These are phyloP conservation scores for Sergeia podlipaevii DNA, from an alignment of 208 protist species.

Conservation along the genomic window DNA sequence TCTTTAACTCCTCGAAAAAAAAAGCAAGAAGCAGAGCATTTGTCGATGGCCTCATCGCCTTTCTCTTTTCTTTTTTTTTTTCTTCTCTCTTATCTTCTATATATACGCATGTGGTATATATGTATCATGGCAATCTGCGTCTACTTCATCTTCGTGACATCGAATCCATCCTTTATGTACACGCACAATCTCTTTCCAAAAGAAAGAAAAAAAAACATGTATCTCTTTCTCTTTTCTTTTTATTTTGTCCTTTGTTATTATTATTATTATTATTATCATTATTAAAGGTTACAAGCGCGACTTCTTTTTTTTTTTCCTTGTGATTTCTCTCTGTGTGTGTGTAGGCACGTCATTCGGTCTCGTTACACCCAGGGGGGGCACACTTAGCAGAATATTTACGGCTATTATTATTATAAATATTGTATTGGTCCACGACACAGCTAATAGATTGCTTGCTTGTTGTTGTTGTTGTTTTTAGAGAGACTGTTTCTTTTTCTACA, in stretches of 20 bases:
- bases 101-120: neutral
- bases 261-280: slow-evolving; percentile 1
- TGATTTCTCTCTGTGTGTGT: neutral
- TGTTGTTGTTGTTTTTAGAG: too few species aligned
- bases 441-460: too few species aligned
- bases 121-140: neutral
- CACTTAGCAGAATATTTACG: too few species aligned
- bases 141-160: neutral
- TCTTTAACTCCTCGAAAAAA: too few species aligned
- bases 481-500: too few species aligned
- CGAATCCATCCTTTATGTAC: too few species aligned
- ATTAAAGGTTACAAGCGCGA: neutral
- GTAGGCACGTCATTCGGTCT: too few species aligned
- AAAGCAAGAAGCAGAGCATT: too few species aligned
- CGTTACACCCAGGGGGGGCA: too few species aligned
- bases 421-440: too few species aligned
- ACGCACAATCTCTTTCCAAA: neutral
- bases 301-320: neutral
- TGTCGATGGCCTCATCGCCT: too few species aligned
- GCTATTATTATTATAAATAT: too few species aligned
- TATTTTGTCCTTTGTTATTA: neutral
- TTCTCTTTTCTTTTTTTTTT: slow-evolving; percentile 7
- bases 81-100: neutral
- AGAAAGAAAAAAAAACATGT: slow-evolving; percentile 12
- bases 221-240: neutral